These are phyloP conservation scores for Suhomyces sp. DNA, from an alignment of 805 yeast genomes.

Conservation along the genomic window DNA sequence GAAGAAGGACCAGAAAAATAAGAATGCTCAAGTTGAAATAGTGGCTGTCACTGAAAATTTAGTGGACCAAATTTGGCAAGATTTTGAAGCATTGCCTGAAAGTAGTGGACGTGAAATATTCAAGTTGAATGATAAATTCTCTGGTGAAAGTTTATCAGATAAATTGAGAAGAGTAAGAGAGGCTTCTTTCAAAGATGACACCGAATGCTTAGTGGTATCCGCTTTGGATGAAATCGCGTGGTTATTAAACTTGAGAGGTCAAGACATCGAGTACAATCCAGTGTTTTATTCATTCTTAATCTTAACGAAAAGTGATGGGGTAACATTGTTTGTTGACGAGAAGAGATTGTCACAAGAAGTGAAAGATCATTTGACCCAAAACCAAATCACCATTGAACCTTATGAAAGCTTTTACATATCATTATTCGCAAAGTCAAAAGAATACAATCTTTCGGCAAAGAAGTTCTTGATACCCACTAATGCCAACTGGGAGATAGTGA, in stretches of 20 bases:
- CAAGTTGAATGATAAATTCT: slow-evolving; percentile 48
- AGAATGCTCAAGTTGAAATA: slow-evolving; percentile 38
- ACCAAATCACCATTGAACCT: slow-evolving; percentile 31
- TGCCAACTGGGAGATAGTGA: slow-evolving; percentile 40
- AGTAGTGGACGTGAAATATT: slow-evolving; percentile 46
- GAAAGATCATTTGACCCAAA: slow-evolving; percentile 19
- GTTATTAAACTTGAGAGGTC: slow-evolving; percentile 52
- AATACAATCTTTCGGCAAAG: slow-evolving; percentile 27
- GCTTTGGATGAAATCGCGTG: slow-evolving; percentile 55
- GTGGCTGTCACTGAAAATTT: slow-evolving; percentile 57
- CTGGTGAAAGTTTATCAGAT: slow-evolving; percentile 61
- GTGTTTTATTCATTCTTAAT: slow-evolving; percentile 46
- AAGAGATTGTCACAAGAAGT: slow-evolving; percentile 36
- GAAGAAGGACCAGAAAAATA: slow-evolving; percentile 11
- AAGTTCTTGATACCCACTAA: slow-evolving; percentile 29
- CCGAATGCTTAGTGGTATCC: slow-evolving; percentile 39
- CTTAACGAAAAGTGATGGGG: slow-evolving; percentile 25
- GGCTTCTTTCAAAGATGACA: slow-evolving; percentile 13
- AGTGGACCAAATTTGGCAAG: slow-evolving; percentile 71
- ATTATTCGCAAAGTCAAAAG: slow-evolving; percentile 37
- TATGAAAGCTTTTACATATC: slow-evolving; percentile 48
- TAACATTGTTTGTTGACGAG: slow-evolving; percentile 43
- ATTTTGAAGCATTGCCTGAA: slow-evolving; percentile 60
- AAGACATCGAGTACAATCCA: slow-evolving; percentile 54
- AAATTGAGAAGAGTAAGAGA: slow-evolving; percentile 51